Conservation (phyloP, 306 rosid genomes). For the Canavalia ensiformis region DNA sequence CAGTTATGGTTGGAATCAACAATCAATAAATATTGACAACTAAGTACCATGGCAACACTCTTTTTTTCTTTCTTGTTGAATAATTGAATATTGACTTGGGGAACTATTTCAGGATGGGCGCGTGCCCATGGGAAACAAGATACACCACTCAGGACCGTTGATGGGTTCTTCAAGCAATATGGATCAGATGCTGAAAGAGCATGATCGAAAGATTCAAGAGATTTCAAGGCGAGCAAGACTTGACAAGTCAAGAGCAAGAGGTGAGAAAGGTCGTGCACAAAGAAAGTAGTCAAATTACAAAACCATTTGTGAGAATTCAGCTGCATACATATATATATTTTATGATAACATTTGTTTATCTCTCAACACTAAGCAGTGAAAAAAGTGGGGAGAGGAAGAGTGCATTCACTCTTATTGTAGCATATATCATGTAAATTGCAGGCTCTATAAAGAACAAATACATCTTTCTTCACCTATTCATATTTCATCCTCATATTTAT, state of each 20-base stretch:
- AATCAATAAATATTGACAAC: slow-evolving; percentile 4
- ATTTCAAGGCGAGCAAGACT: slow-evolving; percentile 74
- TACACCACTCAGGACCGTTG: slow-evolving; percentile 89
- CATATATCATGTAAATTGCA: slow-evolving; percentile 48
- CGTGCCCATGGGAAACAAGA: slow-evolving; percentile 71
- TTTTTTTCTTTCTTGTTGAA: slow-evolving; percentile 1
- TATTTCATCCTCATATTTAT: slow-evolving; percentile 30
- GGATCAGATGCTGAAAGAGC: slow-evolving; percentile 87
- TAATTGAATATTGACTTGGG: slow-evolving; percentile 14
- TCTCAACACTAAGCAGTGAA: slow-evolving; percentile 38
- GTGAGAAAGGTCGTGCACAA: slow-evolving; percentile 48
- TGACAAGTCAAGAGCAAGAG: slow-evolving; percentile 56
- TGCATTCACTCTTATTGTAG: slow-evolving; percentile 50
- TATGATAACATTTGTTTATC: slow-evolving; percentile 41
- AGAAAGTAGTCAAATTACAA: slow-evolving; percentile 43
- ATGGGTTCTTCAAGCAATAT: slow-evolving; percentile 72
- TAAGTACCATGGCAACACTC: background rate
- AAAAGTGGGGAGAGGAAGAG: slow-evolving; percentile 33
- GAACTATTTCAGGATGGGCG: slow-evolving; percentile 66
- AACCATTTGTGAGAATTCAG: slow-evolving; percentile 37
- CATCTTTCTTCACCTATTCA: slow-evolving; percentile 21
- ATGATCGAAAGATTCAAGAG: slow-evolving; percentile 85
- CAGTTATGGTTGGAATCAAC: background rate
- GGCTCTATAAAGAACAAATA: slow-evolving; percentile 45
- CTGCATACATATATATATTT: slow-evolving; percentile 31